Evolutionary conservation across 2,329 filamentous ascomycete genomes (phyloP), one percentile per base, ranked within the genome.

Genomic region (Xylariaceae sp.): DNA sequence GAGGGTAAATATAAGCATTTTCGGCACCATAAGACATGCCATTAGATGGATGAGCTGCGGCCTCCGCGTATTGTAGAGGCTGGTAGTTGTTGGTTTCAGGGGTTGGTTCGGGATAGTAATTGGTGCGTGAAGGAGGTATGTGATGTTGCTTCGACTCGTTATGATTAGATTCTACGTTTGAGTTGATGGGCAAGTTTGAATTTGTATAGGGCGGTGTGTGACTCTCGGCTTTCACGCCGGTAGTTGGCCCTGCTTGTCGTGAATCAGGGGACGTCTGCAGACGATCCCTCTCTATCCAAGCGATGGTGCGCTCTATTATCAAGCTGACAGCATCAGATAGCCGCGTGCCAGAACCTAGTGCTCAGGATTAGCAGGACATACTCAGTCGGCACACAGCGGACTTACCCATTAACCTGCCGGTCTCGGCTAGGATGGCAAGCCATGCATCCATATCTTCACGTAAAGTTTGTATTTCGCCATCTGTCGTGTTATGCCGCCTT

Each of bases 401-500:
- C 75, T 64, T 70, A 86, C 85, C 84, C 34, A 88, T 66, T n/a
- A 88, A 67, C 32, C 70, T 68, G 17, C 83, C 80, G 38, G 83
- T 80, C 46, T 88, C 83, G 22, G 75, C 75, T 52, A 92, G 75
- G 34, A 91, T 77, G 25, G 74, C 72, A 38, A 88, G 68, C 82
- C 86, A 91, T 19, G 72, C 66, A 23, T 77, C 73, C 83, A 89
- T 89, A 42, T 90, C 84, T 7, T 71, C 66, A 50, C 76, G 76
- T 40, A 92, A 67, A n/a, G 65, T 66, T 14, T 73, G 69, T 42
- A 90, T 67, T 46, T 87, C 80, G 2, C 72, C 71, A 0, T 72
- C 66, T 0, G 77, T 80, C 10, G 80, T 77, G 8, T 77, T 72
- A 39, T 79, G 77, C 22, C 83, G 74, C 38, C 83, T 77, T 59